Evolutionary conservation across 2,329 filamentous ascomycete species (phyloP), one percentile per base, ranked within the genome.

Genomic region (Diplocarpon rosae): DNA sequence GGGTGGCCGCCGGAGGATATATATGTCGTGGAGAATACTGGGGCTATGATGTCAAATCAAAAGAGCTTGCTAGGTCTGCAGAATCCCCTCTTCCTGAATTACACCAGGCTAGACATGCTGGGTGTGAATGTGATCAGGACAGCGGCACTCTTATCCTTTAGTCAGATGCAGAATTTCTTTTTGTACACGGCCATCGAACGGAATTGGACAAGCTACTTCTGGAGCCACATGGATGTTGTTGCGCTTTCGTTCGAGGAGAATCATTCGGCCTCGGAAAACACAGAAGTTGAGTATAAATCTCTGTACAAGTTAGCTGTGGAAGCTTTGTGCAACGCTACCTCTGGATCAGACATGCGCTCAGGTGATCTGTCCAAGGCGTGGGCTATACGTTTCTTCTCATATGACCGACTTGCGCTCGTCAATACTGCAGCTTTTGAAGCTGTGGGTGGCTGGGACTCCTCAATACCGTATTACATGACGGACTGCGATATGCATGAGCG

Each of bases 11-110:
- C 71, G 0, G 63, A 64, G 14, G 68, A 76, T 50, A 76, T 79
- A 46, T 71, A 72, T 49, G 69, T 78, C 1, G 60, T 78, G 24
- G 75, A 79, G 54, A 79, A 79, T 59, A 78, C 70, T 5, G 74
- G 74, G 6, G 69, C 69, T 13, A 71, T 75, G 56, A 61, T 71
- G 43, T 68, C 71, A 39, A 78, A 78, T 32, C 56, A 62, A n/a
- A 59, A 64, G 6, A 67, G 66, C 2, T 60, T 64, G 29, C 63
- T 78, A 2, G 65, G 66, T 0, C 62, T 72, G 0, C 69, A 76
- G 49, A 76, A 78, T 48, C 74, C 72, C 0, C 75, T 72, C 59
- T 76, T 68, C 56, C 61, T 79, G 17, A 70, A 76, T 58, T 69
- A 78, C 53, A 64, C 63, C 0, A 60, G 65, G 5, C 65, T 78